Evolutionary conservation across 768 basidiomycete genomes (phyloP).

Genomic region (Artomyces pyxidatus): DNA sequence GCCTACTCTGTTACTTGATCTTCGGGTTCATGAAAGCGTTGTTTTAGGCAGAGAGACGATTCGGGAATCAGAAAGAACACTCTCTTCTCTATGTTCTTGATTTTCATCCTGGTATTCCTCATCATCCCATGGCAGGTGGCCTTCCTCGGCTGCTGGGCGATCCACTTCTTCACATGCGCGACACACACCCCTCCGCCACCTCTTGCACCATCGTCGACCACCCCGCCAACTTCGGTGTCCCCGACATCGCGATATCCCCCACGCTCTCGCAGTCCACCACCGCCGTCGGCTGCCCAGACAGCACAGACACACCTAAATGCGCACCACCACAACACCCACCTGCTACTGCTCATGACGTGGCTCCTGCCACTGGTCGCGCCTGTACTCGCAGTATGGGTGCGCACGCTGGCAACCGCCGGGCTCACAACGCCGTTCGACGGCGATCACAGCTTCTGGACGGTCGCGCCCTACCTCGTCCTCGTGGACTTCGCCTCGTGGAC

Average conservation of each 20-base stretch:
- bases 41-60: conserved; percentile 23
- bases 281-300: not conserved
- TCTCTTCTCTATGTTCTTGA: conserved; percentile 46
- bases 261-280: not conserved
- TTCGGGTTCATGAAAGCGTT: too few relatives aligned
- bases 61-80: conserved; percentile 18
- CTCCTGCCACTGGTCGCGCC: conserved; percentile 71
- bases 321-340: conserved; percentile 45
- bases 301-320: not conserved
- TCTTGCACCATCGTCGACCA: conserved; percentile 4
- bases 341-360: conserved; percentile 73
- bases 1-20: too few relatives aligned
- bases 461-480: conserved; percentile 54
- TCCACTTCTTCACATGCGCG: conserved; percentile 64
- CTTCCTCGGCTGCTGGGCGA: conserved; percentile 76
- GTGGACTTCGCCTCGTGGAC: conserved; percentile 54
- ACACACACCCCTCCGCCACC: conserved; percentile 16
- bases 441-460: conserved; percentile 65
- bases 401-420: conserved; percentile 76
- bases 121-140: conserved; percentile 92
- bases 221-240: conserved; percentile 1
- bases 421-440: conserved; percentile 72
- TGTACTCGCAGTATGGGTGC: conserved; percentile 81
- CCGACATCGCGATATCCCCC: conserved; percentile 2
- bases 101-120: conserved; percentile 60